Percentiles rank a stretch among this genome's conserved stretches.
Conservation (phyloP, 805 yeast species). For the Tetrapisispora nanseiensis region DNA sequence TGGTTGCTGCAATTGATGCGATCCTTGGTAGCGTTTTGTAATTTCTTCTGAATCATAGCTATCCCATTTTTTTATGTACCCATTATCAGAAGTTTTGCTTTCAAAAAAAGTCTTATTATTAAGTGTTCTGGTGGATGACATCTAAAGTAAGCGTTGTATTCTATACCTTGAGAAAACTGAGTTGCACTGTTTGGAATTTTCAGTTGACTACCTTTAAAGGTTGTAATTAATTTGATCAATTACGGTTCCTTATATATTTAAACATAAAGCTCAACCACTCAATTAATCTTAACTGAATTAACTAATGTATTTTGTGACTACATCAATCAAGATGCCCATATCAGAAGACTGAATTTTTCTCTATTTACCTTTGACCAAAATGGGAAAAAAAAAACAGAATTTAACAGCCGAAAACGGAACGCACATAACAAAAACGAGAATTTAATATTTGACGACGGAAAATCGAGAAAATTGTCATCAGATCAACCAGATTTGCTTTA, state of each 20-base stretch:
- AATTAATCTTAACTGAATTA: neutral
- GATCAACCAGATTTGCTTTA: too few relatives aligned
- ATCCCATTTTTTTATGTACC: neutral
- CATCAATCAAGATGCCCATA: neutral
- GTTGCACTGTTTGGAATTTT: neutral
- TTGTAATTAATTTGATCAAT: too few relatives aligned
- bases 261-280: neutral
- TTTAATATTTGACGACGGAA: too few relatives aligned
- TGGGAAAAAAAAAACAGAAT: slow-evolving; percentile 4
- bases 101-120: slow-evolving; percentile 3
- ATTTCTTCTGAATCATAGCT: neutral
- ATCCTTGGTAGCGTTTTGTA: neutral
- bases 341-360: neutral
- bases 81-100: neutral
- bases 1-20: neutral
- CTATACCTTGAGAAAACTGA: neutral
- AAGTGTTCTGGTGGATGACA: slow-evolving; percentile 1
- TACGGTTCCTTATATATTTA: neutral
- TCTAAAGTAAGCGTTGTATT: too few relatives aligned
- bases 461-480: too few relatives aligned
- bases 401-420: too few relatives aligned
- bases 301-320: neutral
- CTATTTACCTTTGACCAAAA: slow-evolving; percentile 2
- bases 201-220: too few relatives aligned
- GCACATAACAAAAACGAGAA: too few relatives aligned